Evolutionary conservation across 306 rosid genomes (phyloP), one percentile per base, ranked within the genome.

Genomic region (Citrullus mucosospermus): DNA sequence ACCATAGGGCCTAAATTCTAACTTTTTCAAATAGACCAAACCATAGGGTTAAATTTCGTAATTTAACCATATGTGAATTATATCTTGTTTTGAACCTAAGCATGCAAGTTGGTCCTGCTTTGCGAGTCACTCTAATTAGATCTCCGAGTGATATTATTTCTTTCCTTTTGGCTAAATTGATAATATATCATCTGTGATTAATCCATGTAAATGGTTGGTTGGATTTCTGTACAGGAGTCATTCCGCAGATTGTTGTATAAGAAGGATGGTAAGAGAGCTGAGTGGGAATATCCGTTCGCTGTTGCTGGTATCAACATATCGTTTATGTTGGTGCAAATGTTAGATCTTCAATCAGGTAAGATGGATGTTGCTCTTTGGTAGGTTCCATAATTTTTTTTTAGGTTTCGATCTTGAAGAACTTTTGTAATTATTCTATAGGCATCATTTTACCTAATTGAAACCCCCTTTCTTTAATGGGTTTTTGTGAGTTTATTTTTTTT

Each of bases 211-310:
- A 20, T 39, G 46, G 4, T 54, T 1, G 72, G 55, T 73, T 77
- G 46, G 36, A 30, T 17, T n/a, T 55, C 79, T 38, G 66, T 65
- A 85, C 78, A 95, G 99, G 99, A 85, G 76, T 88, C 97, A 53
- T 95, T 95, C 85, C 90, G 86, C 62, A 88, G 96, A 54, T 79
- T 95, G 85, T 85, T 95, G 89, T 83, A 82, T 82, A 95, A 92
- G 75, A 85, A 82, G 85, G 97, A 92, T 79, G 99, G 99, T 85
- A 81, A 46, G 38, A 85, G 99, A 86, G 97, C 96, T n/a, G 97
- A 89, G 63, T 95, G 97, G 99, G 99, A 95, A 84, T 95, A 95
- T 83, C 99, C 97, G 48, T 95, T 95, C 81, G 97, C 99, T 11
- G 96, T 92, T 14, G 97, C 97, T 65, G 99, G 99, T 78, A 89